A percentile compares a stretch with the other conserved stretches of the same genome.
phyloP scores from a whole-genome alignment of 2,329 filamentous ascomycete species.

The Fusarium luffae region DNA sequence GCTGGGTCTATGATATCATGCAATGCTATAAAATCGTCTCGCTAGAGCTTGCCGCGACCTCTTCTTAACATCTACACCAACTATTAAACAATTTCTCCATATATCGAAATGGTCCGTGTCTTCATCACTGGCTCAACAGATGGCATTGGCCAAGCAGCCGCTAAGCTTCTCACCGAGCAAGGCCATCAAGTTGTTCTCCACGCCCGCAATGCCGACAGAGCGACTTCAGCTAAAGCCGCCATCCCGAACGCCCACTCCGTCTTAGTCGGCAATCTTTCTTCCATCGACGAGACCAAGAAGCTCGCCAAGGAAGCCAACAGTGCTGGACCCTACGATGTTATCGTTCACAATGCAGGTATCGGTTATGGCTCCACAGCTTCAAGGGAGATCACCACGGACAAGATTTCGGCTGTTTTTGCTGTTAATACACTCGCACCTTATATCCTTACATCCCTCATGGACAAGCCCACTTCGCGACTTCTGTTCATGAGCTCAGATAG shows the following conservation, averaged over 20 bases:
- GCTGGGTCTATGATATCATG: constrained; percentile 17
- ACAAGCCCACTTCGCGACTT: constrained; percentile 12
- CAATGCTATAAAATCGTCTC: background rate
- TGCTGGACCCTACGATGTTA: constrained; percentile 28
- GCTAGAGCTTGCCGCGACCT: too few relatives aligned
- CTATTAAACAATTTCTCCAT: rapidly evolving
- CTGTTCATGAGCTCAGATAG: constrained; percentile 39
- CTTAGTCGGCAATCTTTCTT: constrained; percentile 25
- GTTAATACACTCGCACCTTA: constrained; percentile 38
- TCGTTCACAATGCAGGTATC: constrained; percentile 39
- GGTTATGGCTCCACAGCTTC: constrained; percentile 29
- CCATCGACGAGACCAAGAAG: constrained; percentile 32
- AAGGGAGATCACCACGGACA: constrained; percentile 18
- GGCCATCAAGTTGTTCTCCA: constrained; percentile 36
- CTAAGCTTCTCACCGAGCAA: constrained; percentile 32
- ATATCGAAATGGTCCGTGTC: constrained; percentile 27
- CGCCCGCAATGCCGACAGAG: constrained; percentile 35
- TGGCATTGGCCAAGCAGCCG: constrained; percentile 35
- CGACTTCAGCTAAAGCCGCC: constrained; percentile 22
- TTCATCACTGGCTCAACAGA: constrained; percentile 40
- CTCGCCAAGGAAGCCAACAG: constrained; percentile 32
- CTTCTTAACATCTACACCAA: background rate
- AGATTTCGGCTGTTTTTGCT: constrained; percentile 33
- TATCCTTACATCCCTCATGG: constrained; percentile 33
- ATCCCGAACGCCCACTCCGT: constrained; percentile 29